These are phyloP conservation scores for Boechera stricta DNA, from an alignment of 345 rosid species.

Conservation along the genomic window DNA sequence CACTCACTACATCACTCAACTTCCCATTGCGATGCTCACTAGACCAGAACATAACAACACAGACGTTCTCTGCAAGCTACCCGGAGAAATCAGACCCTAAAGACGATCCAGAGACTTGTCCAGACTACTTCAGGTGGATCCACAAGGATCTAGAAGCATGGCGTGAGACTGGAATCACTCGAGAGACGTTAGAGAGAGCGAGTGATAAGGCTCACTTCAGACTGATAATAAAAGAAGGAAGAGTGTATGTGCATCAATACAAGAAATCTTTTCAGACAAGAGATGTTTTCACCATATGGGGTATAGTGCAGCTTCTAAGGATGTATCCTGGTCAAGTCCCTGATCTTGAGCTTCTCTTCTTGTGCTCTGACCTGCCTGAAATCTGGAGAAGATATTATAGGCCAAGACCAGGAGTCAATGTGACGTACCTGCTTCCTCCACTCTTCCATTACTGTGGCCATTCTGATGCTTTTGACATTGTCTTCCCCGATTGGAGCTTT, in stretches of 20 bases:
- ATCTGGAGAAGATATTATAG: conserved; percentile 42
- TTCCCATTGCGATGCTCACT: conserved; percentile 46
- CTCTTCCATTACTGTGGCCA: conserved; percentile 66
- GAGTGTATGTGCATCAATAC: conserved; percentile 55
- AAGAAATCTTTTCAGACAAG: conserved; percentile 56
- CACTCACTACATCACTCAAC: background rate
- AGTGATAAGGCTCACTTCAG: conserved; percentile 54
- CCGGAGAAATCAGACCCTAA: conserved; percentile 22
- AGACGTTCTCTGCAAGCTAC: conserved; percentile 44
- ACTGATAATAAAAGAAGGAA: conserved; percentile 53
- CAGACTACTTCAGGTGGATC: conserved; percentile 75
- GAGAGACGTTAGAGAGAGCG: conserved; percentile 54
- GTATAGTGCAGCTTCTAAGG: conserved; percentile 68
- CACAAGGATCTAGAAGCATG: conserved; percentile 60
- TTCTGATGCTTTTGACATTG: conserved; percentile 47
- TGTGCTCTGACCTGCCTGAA: conserved; percentile 47
- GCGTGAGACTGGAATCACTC: conserved; percentile 54
- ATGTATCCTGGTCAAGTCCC: conserved; percentile 66
- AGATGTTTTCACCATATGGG: conserved; percentile 70
- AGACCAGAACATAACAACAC: conserved; percentile 19
- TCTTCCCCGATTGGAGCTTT: conserved; percentile 74
- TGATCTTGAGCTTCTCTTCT: conserved; percentile 67
- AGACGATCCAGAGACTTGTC: conserved; percentile 45
- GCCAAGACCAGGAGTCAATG: conserved; percentile 41
- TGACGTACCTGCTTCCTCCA: conserved; percentile 54